A percentile compares a stretch with the other conserved stretches of the same genome.
phyloP scores from a whole-genome alignment of 2,329 filamentous ascomycete species.

The Parasarocladium wereldwijsianum region DNA sequence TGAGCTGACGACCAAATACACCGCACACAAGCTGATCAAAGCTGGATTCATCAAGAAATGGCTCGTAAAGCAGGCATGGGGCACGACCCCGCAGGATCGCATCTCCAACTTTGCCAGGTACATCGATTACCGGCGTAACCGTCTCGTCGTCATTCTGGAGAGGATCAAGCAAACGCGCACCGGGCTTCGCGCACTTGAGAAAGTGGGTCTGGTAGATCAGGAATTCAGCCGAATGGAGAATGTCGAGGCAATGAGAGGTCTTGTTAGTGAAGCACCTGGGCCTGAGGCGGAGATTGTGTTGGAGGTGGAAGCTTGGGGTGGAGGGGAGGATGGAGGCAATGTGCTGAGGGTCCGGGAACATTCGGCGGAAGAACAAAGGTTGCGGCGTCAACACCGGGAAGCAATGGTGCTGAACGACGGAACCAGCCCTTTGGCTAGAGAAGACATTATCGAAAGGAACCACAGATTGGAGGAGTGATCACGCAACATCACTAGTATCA shows the following conservation, averaged over 20 bases:
- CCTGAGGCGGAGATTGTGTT: constrained; percentile 14
- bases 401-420: constrained; percentile 86
- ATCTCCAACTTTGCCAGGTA: constrained; percentile 39
- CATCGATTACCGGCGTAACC: constrained; percentile 32
- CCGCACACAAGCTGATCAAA: constrained; percentile 40
- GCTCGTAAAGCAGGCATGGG: constrained; percentile 62
- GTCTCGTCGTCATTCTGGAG: constrained; percentile 35
- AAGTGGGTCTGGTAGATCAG: constrained; percentile 29
- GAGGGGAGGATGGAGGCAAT: constrained; percentile 11
- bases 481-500: not conserved
- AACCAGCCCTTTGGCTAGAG: constrained; percentile 55
- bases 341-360: constrained; percentile 28
- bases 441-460: constrained; percentile 64
- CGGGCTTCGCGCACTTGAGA: constrained; percentile 37
- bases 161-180: constrained; percentile 30
- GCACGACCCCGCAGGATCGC: constrained; percentile 35
- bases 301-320: constrained; percentile 16
- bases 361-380: constrained; percentile 52
- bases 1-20: constrained; percentile 45
- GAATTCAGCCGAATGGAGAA: too few species aligned
- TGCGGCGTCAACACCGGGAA: constrained; percentile 65
- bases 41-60: constrained; percentile 57
- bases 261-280: too few species aligned
- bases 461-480: too few species aligned
- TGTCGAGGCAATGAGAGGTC: too few species aligned